Conservation (phyloP, 2,329 filamentous ascomycete genomes). For the Penicillium fuscoglaucum region DNA sequence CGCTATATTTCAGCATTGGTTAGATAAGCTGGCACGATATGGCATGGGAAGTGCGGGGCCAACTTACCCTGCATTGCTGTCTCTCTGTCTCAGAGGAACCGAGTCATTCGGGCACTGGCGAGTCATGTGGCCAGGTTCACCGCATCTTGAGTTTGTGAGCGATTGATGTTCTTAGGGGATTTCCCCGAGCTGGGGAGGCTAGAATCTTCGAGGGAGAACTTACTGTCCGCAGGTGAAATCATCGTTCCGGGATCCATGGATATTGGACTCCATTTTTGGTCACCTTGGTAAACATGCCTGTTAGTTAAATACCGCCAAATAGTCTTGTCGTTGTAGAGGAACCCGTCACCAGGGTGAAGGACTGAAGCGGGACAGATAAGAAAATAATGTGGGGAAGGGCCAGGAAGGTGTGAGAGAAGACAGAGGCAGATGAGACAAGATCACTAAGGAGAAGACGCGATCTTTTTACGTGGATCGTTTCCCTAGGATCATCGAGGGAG, state of each 20-base stretch:
- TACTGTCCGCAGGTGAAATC: constrained; percentile 30
- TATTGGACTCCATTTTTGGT: neutral
- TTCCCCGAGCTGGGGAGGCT: neutral
- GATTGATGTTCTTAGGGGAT: neutral
- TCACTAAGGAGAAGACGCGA: neutral
- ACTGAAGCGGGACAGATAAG: neutral
- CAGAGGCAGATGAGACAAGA: neutral
- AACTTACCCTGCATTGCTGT: constrained; percentile 18
- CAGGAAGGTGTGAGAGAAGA: neutral
- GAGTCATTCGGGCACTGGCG: constrained; percentile 45
- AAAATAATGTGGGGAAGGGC: too few species aligned
- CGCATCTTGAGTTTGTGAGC: constrained; percentile 31
- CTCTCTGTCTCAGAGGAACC: constrained; percentile 4
- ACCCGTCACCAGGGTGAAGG: neutral
- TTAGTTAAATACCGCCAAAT: neutral
- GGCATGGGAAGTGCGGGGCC: constrained; percentile 32
- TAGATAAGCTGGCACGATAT: neutral
- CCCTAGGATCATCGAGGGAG: neutral
- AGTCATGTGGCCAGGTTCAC: constrained; percentile 39
- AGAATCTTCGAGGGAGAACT: constrained; percentile 14
- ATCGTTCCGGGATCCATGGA: neutral
- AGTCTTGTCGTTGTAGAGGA: too few species aligned
- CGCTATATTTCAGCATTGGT: neutral
- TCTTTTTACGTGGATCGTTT: neutral
- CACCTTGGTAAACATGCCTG: neutral